Conservation (phyloP, 2,329 filamentous ascomycete genomes). For the Cladophialophora carrionii region DNA sequence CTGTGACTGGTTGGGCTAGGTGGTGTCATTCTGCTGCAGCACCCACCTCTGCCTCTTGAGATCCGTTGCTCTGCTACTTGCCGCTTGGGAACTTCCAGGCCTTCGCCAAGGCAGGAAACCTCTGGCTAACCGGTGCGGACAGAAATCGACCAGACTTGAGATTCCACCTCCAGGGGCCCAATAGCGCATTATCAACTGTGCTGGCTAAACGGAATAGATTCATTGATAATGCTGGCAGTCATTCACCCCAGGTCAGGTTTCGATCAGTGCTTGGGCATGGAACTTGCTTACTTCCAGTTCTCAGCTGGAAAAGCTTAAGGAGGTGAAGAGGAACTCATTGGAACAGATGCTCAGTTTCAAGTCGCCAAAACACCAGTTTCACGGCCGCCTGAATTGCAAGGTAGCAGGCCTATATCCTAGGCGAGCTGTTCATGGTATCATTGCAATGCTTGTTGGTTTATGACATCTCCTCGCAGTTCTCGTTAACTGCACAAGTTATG, state of each 20-base stretch:
- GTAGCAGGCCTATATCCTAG: neutral
- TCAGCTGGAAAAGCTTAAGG: neutral
- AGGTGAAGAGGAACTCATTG: neutral
- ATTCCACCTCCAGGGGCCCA: neutral
- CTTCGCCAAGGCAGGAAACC: neutral
- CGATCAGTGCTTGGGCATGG: neutral
- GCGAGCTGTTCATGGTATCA: conserved; percentile 18
- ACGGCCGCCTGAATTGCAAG: neutral
- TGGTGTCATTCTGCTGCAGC: neutral
- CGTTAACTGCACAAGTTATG: neutral
- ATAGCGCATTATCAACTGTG: neutral
- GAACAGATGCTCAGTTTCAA: neutral
- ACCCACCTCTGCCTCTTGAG: neutral
- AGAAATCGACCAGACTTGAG: neutral
- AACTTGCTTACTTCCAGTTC: neutral
- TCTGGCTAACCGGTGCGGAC: neutral
- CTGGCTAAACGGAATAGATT: neutral
- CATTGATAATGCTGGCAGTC: neutral
- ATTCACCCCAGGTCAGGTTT: neutral
- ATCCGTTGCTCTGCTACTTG: neutral
- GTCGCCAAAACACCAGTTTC: neutral
- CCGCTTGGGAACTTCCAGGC: neutral
- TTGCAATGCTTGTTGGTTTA: conserved; percentile 4
- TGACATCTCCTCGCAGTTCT: neutral
- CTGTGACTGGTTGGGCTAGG: neutral